Percentiles rank a stretch among this genome's conserved stretches.
These are phyloP conservation scores for Paramecium primaurelia DNA, from an alignment of 73 alveolate genomes.

Conservation along the genomic window DNA sequence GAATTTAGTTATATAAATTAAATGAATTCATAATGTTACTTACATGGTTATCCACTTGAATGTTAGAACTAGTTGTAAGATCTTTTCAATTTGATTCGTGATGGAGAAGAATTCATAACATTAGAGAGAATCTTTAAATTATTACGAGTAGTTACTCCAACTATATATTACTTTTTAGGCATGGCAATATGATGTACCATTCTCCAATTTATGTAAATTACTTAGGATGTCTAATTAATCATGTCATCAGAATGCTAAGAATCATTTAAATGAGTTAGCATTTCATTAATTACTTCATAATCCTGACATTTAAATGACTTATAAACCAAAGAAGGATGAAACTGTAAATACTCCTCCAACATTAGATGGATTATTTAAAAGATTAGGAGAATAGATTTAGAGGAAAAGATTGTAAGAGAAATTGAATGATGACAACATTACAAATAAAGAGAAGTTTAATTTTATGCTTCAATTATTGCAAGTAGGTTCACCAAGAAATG, in stretches of 20 bases:
- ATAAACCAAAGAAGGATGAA: not conserved
- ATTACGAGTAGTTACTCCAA: not conserved
- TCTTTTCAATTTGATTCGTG: not conserved
- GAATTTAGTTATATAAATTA: not conserved
- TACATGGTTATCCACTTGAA: not conserved
- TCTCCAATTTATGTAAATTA: not conserved
- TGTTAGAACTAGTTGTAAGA: not conserved
- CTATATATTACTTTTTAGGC: not conserved
- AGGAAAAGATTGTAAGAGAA: not conserved
- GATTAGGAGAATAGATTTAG: not conserved
- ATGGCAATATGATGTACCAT: constrained; percentile 6
- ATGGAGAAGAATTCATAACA: not conserved
- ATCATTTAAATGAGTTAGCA: not conserved
- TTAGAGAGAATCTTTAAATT: not conserved
- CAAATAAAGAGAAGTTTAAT: not conserved
- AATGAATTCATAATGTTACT: not conserved
- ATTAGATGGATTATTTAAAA: not conserved
- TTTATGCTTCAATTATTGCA: not conserved
- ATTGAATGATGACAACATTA: not conserved
- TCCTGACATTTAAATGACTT: not conserved
- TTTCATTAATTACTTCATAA: not conserved
- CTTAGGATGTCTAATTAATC: not conserved
- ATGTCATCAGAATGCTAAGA: not conserved
- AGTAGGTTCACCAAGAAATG: not conserved
- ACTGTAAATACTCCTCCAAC: not conserved